These are phyloP conservation scores for Russula earlei DNA, from an alignment of 768 basidiomycete genomes.

Conservation along the genomic window DNA sequence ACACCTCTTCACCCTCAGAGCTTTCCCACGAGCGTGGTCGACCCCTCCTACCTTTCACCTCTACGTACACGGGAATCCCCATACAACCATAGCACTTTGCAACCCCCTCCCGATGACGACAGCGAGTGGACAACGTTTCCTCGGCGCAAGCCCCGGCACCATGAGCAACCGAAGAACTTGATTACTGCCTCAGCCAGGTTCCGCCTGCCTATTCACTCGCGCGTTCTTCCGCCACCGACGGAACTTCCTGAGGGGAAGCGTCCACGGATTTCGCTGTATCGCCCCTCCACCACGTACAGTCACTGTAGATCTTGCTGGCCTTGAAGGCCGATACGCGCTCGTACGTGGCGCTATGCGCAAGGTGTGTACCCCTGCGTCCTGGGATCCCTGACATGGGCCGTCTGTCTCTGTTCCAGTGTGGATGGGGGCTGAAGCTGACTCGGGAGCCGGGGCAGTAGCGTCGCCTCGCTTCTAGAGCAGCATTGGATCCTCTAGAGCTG, in stretches of 20 bases:
- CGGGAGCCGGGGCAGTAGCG: conserved; percentile 25
- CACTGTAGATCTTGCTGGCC: neutral
- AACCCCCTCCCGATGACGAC: neutral
- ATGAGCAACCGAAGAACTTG: neutral
- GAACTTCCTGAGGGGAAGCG: conserved; percentile 2
- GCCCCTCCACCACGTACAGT: conserved; percentile 11
- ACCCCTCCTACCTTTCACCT: neutral
- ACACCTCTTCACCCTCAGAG: neutral
- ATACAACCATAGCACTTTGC: conserved; percentile 7
- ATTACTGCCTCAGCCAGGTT: conserved; percentile 8
- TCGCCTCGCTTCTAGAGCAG: conserved; percentile 20
- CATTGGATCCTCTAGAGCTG: conserved; percentile 23
- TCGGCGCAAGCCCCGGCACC: neutral
- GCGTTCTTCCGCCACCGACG: neutral
- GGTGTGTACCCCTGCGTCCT: conserved; percentile 1
- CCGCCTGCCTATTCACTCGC: neutral
- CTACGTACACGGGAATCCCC: neutral
- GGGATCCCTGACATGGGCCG: neutral
- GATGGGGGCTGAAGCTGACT: neutral
- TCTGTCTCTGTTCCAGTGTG: neutral
- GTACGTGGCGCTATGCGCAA: conserved; percentile 12
- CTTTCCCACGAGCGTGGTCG: neutral
- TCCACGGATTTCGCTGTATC: conserved; percentile 8
- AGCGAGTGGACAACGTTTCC: conserved; percentile 13
- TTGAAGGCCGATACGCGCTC: conserved; percentile 3